Evolutionary conservation across 2,329 filamentous ascomycete species (phyloP).

Genomic region (Sclerotinia glacialis): DNA sequence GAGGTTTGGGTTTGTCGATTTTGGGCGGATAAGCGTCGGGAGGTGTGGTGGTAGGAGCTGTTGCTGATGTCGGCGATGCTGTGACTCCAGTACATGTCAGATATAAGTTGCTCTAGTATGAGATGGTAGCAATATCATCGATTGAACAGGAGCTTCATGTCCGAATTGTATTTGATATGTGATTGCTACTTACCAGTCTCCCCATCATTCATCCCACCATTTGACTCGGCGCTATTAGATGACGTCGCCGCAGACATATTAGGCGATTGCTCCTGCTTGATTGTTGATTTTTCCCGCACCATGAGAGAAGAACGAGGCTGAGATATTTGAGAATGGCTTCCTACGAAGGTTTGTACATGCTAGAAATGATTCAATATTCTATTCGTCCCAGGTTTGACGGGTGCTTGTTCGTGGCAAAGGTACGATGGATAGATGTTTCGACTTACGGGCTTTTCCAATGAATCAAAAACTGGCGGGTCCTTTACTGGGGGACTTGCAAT

Average conservation of each 20-base stretch:
- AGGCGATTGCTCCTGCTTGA: slow-evolving; percentile 31
- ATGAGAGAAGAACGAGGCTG: slow-evolving; percentile 26
- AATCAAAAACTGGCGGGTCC: slow-evolving; percentile 30
- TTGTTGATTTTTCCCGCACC: slow-evolving; percentile 35
- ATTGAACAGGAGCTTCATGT: not conserved
- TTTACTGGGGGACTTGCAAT: slow-evolving; percentile 33
- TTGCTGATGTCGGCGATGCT: slow-evolving; percentile 26
- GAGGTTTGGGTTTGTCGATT: slow-evolving; percentile 94
- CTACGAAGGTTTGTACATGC: slow-evolving; percentile 32
- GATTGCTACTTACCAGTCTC: slow-evolving; percentile 36
- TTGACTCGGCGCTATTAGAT: slow-evolving; percentile 31
- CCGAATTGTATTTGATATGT: not conserved
- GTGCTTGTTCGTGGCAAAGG: slow-evolving; percentile 30
- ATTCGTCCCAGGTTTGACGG: slow-evolving; percentile 28
- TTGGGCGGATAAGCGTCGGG: slow-evolving; percentile 65
- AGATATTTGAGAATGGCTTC: slow-evolving; percentile 28
- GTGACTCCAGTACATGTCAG: not conserved
- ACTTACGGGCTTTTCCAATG: slow-evolving; percentile 35
- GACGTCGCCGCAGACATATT: slow-evolving; percentile 38
- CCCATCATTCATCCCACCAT: slow-evolving; percentile 33
- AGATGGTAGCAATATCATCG: not conserved
- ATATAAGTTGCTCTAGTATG: not conserved
- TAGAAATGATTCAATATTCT: slow-evolving; percentile 31
- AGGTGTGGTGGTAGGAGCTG: slow-evolving; percentile 30
- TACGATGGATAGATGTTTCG: slow-evolving; percentile 23